Conservation (phyloP, 2,329 filamentous ascomycete species). For the Diaporthe sp. region DNA sequence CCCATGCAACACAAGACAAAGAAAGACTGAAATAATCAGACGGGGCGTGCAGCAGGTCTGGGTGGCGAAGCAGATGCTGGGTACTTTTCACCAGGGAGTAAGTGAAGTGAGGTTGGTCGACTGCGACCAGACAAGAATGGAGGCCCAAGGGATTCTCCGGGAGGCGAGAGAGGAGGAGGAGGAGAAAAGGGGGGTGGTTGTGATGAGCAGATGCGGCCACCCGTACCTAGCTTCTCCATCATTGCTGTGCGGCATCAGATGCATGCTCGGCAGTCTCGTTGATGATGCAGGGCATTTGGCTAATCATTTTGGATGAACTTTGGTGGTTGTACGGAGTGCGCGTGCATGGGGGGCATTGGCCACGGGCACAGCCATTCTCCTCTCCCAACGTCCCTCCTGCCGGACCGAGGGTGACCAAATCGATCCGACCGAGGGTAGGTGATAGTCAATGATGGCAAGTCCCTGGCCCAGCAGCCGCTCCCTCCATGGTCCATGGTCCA, state of each 20-base stretch:
- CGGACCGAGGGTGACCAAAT: not conserved
- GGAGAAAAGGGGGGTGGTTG: not conserved
- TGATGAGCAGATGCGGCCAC: slow-evolving; percentile 17
- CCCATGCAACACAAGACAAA: not conserved
- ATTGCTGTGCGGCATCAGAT: slow-evolving; percentile 22
- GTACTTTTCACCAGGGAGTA: not conserved
- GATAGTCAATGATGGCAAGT: not conserved
- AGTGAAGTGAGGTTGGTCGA: not conserved
- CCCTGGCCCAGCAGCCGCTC: not conserved
- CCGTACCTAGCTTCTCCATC: not conserved
- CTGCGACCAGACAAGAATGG: not conserved
- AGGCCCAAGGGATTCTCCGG: not conserved
- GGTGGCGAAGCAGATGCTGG: not conserved
- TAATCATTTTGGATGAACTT: slow-evolving; percentile 20
- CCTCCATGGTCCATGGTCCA: too few relatives aligned
- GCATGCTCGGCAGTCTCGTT: slow-evolving; percentile 21
- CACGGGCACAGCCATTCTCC: not conserved
- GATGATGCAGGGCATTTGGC: slow-evolving; percentile 21
- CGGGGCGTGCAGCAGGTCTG: not conserved
- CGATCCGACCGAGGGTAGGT: not conserved
- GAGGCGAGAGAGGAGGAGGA: not conserved
- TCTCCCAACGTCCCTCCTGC: not conserved
- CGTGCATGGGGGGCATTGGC: slow-evolving; percentile 7
- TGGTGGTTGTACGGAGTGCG: not conserved
- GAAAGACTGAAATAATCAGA: not conserved